Evolutionary conservation across 1,139 yeast species (phyloP).

Genomic region (Kluyveromyces marxianus): DNA sequence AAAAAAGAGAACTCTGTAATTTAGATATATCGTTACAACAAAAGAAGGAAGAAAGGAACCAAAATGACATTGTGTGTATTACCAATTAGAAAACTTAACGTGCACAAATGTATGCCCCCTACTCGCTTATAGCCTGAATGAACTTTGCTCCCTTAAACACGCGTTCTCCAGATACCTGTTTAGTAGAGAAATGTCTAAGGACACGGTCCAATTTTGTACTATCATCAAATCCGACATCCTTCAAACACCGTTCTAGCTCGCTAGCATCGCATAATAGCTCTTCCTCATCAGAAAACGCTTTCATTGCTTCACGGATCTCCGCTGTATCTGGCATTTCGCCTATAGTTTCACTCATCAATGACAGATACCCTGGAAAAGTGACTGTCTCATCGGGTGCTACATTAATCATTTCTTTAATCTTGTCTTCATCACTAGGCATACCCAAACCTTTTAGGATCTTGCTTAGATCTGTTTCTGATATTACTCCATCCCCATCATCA

Average conservation of each 20-base stretch:
- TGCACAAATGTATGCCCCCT: slow-evolving; percentile 1
- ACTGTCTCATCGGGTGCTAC: slow-evolving; percentile 30
- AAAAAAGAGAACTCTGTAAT: neutral
- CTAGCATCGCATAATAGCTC: slow-evolving; percentile 38
- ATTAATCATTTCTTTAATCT: slow-evolving; percentile 45
- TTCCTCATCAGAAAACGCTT: slow-evolving; percentile 44
- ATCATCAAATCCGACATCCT: slow-evolving; percentile 46
- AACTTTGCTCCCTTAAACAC: slow-evolving; percentile 53
- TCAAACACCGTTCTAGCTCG: slow-evolving; percentile 43
- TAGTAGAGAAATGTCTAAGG: slow-evolving; percentile 48
- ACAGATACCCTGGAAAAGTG: slow-evolving; percentile 63
- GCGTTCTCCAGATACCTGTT: slow-evolving; percentile 49
- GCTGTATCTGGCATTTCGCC: slow-evolving; percentile 50
- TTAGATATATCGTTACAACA: neutral
- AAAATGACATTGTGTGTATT: too few relatives aligned
- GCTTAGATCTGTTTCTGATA: slow-evolving; percentile 52
- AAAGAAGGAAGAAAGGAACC: neutral
- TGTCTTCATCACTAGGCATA: slow-evolving; percentile 33
- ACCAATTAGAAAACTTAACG: too few relatives aligned
- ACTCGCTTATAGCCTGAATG: slow-evolving; percentile 41
- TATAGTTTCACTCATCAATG: slow-evolving; percentile 56
- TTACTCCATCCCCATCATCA: slow-evolving; percentile 69
- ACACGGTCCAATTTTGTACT: slow-evolving; percentile 44
- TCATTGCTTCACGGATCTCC: slow-evolving; percentile 58
- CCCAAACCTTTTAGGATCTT: slow-evolving; percentile 50